Conservation (phyloP, 441 rosid genomes). For the Omphalea diandra region DNA sequence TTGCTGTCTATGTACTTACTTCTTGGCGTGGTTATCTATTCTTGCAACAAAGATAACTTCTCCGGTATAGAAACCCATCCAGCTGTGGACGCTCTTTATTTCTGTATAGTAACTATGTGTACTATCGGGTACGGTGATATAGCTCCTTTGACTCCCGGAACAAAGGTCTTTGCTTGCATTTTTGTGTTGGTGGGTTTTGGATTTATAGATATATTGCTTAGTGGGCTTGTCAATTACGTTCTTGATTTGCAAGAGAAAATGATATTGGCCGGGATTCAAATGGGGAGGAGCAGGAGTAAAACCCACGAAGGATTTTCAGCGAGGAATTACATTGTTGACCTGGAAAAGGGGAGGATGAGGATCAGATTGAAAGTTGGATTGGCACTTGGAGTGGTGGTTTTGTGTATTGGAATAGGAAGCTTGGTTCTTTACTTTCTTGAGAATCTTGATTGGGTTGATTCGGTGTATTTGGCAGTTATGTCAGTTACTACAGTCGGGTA, state of each 20-base stretch:
- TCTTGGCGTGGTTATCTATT: conserved; percentile 64
- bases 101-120: conserved; percentile 91
- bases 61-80: conserved; percentile 83
- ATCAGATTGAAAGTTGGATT: conserved; percentile 75
- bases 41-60: conserved; percentile 61
- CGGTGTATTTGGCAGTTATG: conserved; percentile 85
- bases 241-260: conserved; percentile 74
- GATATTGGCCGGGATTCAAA: conserved; percentile 56
- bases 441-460: conserved; percentile 59
- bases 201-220: conserved; percentile 67
- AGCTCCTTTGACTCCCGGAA: conserved; percentile 61
- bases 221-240: conserved; percentile 74
- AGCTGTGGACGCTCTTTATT: conserved; percentile 81
- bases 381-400: conserved; percentile 75
- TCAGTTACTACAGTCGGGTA: conserved; percentile 93
- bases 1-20: conserved; percentile 55
- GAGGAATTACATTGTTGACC: conserved; percentile 62
- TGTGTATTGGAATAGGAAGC: conserved; percentile 62
- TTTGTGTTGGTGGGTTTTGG: conserved; percentile 88
- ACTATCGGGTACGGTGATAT: conserved; percentile 94
- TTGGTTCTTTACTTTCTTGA: conserved; percentile 59
- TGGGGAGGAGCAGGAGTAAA: no score
- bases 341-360: conserved; percentile 88
- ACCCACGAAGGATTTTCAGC: conserved; percentile 45
- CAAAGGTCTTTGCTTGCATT: conserved; percentile 69